These are phyloP conservation scores for Pyrenochaeta sp. DNA, from an alignment of 2,329 filamentous ascomycete genomes.

Conservation along the genomic window DNA sequence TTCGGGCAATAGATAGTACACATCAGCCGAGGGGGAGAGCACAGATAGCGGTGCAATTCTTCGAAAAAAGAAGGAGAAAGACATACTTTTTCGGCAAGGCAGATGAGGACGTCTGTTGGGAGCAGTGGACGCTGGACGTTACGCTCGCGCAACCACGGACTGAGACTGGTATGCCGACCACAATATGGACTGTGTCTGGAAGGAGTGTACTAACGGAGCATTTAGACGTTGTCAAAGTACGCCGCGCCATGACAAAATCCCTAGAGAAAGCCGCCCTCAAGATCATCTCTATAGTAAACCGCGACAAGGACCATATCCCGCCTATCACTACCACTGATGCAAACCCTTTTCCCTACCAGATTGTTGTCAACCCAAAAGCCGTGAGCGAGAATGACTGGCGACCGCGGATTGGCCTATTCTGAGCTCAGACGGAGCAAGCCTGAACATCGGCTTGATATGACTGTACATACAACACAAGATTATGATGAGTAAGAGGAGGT, in stretches of 20 bases:
- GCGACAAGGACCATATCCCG: conserved; percentile 94
- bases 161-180: conserved; percentile 73
- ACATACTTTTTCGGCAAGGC: conserved; percentile 74
- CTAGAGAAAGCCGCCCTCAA: conserved; percentile 88
- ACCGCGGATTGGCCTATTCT: conserved; percentile 70
- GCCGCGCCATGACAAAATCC: conserved; percentile 88
- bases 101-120: conserved; percentile 97
- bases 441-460: conserved; percentile 2
- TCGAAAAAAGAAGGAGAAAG: conserved; percentile 88
- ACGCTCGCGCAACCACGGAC: conserved; percentile 90
- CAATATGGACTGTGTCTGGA: background rate
- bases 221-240: conserved; percentile 86
- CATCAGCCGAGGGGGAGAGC: conserved; percentile 69
- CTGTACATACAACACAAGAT: conserved; percentile 32
- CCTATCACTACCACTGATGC: conserved; percentile 91
- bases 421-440: background rate
- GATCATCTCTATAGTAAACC: conserved; percentile 85
- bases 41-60: conserved; percentile 88
- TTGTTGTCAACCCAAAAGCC: conserved; percentile 81
- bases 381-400: conserved; percentile 74
- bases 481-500: conserved; percentile 20
- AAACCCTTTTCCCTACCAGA: conserved; percentile 95
- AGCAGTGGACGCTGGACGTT: conserved; percentile 92
- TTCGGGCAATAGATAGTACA: conserved; percentile 75
- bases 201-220: conserved; percentile 8